Base-by-base conservation (phyloP, 129 eudicot species). In the Gnaphalium uliginosum region DNA sequence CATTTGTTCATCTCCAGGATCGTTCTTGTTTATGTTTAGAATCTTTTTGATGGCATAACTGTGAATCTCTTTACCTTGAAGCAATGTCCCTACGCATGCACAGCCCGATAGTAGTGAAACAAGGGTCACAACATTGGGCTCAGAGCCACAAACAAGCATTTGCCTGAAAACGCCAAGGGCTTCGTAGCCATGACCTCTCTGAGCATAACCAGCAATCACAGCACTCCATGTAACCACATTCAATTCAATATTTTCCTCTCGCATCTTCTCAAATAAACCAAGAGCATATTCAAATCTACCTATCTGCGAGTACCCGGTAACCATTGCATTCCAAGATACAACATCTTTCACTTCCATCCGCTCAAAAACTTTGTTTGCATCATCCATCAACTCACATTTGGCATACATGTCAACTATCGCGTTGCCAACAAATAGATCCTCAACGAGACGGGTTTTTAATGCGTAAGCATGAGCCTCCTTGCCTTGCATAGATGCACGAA, bases 181-280 rank as follows among this genome's bases (percentile, higher is more conserved):
- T 81, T 89, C 87, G 21, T 72, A 17, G 0, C 97, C 96, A 65
- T 63, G 80, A 5, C 86, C 96, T 84, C 89, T 85, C 41, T 92
- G 97, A 24, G 97, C 88, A 62, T 89, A 92, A 33, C 93, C 96
- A 14, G 93, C 79, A 62, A 92, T 92, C 17, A 85, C 97, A 53
- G 96, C 91, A 74, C 89, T 87, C 97, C 97, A 92, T 0, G 96
- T 85, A 18, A 92, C 93, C 33, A 92, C 96, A 75, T 89, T 83
- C 72, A 89, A 70, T 57, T 84, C 91, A 64, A 92, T 79, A 15
- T 78, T 81, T 71, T 87, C 85, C 8, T 54, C 60, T 48, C 81
- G 58, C 91, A 92, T 92, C 56, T 81, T 82, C 87, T 89, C 83
- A 77, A 89, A 85, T 78, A 92, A 57, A 35, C 84, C 80, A 32